A percentile compares a stretch with the other conserved stretches of the same genome.
These are phyloP conservation scores for Diaporthe vaccinii DNA, from an alignment of 2,329 filamentous ascomycete species.

Conservation along the genomic window DNA sequence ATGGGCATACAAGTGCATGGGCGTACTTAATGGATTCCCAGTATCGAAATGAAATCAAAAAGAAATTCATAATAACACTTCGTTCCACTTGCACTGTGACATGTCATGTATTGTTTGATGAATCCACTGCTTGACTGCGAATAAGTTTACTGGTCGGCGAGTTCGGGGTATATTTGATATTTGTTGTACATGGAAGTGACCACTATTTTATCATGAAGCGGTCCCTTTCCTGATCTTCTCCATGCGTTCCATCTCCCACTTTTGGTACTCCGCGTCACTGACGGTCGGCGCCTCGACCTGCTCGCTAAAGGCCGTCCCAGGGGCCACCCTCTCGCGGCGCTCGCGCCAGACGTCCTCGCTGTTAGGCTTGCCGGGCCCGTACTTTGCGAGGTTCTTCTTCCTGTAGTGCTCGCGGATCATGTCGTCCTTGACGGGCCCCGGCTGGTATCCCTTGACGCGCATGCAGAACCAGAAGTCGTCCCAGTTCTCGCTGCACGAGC, in stretches of 20 bases:
- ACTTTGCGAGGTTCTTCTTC: conserved; percentile 74
- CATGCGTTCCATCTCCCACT: conserved; percentile 53
- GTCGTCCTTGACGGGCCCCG: conserved; percentile 70
- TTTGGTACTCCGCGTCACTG: conserved; percentile 59
- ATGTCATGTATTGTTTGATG: neutral
- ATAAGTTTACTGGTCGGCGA: no score
- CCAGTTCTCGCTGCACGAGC: conserved; percentile 87
- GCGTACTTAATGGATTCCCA: conserved; percentile 52
- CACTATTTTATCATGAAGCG: conserved; percentile 43
- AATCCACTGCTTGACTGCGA: neutral
- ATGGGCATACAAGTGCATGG: conserved; percentile 46
- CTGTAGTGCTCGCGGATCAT: conserved; percentile 77
- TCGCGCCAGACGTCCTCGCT: conserved; percentile 94
- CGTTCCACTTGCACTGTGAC: neutral
- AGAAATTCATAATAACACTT: conserved; percentile 38
- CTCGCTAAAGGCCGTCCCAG: conserved; percentile 60
- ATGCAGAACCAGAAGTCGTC: conserved; percentile 98
- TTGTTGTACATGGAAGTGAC: neutral
- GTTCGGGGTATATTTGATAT: neutral
- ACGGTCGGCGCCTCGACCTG: conserved; percentile 54
- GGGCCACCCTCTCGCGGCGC: conserved; percentile 72
- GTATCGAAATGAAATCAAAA: conserved; percentile 45
- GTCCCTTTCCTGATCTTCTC: conserved; percentile 51
- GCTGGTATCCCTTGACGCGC: conserved; percentile 75
- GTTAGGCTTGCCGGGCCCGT: conserved; percentile 73